Evolutionary conservation across 2,329 filamentous ascomycete genomes (phyloP), one percentile per base, ranked within the genome.

Genomic region (Fusarium beomiforme): DNA sequence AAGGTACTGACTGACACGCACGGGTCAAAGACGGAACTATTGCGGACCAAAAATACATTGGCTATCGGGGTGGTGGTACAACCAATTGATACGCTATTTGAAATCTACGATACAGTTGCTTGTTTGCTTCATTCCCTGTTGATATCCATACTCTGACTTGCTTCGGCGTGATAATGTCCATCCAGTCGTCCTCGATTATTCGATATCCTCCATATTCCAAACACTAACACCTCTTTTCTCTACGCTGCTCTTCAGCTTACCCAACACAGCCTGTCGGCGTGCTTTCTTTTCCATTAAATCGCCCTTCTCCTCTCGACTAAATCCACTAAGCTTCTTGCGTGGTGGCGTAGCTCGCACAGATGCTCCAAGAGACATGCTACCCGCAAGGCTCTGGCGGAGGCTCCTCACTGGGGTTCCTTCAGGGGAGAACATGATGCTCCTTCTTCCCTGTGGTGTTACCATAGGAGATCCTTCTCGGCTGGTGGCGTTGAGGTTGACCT

Each of bases 321-420:
- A 91, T 21, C 88, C 88, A 66, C 85, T 89, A 61, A 91, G 74
- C 83, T 90, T 91, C 82, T 88, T 90, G 44, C 88, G 82, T 4
- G 88, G 86, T 29, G 88, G 83, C 23, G 86, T 86, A 14, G 77
- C 75, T 67, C 77, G 77, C 21, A 65, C 79, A 74, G 81, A 79
- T 23, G 78, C 78, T 5, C 83, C 78, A 17, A 87, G 83, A 16
- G 82, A 84, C 29, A 85, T 80, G 41, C 77, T 79, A 3, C 77
- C 77, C 8, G 78, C 77, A 8, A 82, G 66, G 63, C 80, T 83
- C 19, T 82, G 80, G 7, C 85, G 83, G 57, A 86, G 78, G 44
- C 75, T 79, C 34, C 84, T 80, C 4, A 83, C 78, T 42, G 79
- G 83, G 66, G 76, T 84, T 63, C 72, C 79, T 37, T 86, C 84